Evolutionary conservation across 2,329 filamentous ascomycete species (phyloP).

Genomic region (Penicillium sp.): DNA sequence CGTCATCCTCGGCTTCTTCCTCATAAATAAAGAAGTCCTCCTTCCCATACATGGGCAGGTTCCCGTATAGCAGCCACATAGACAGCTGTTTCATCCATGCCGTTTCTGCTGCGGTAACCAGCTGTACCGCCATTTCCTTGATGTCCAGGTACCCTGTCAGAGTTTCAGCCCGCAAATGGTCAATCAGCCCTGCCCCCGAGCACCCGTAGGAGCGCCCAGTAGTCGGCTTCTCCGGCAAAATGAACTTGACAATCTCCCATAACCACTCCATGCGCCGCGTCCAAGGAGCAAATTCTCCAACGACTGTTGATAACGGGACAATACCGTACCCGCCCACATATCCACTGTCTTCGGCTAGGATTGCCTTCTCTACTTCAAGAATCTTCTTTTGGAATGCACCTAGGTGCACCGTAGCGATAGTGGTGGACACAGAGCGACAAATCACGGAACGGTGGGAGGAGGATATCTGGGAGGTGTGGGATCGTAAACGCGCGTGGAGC

Average conservation of each 20-base stretch:
- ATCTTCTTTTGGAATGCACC: conserved; percentile 77
- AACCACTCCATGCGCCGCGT: conserved; percentile 80
- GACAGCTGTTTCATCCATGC: conserved; percentile 89
- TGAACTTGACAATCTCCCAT: conserved; percentile 65
- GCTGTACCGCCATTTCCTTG: conserved; percentile 65
- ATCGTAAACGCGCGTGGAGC: conserved; percentile 67
- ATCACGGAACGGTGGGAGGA: conserved; percentile 71
- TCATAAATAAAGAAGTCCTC: conserved; percentile 80
- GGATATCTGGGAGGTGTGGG: conserved; percentile 61
- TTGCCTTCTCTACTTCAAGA: conserved; percentile 72
- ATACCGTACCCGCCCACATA: conserved; percentile 90
- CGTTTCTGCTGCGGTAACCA: conserved; percentile 74
- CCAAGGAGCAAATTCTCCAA: conserved; percentile 84
- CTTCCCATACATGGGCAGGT: conserved; percentile 68
- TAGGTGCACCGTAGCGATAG: conserved; percentile 69
- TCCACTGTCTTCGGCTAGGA: conserved; percentile 69
- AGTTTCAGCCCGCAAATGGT: conserved; percentile 67
- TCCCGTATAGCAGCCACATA: conserved; percentile 85
- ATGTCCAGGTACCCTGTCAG: conserved; percentile 87
- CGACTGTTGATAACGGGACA: conserved; percentile 79
- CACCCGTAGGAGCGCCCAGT: conserved; percentile 39
- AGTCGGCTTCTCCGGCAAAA: conserved; percentile 48
- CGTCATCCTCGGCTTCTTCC: conserved; percentile 38
- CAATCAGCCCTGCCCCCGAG: conserved; percentile 68
- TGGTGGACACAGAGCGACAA: conserved; percentile 78